Percentiles rank a stretch among this genome's conserved stretches.
These are phyloP conservation scores for Neurospora sp. DNA, from an alignment of 495 filamentous ascomycete genomes.

Conservation along the genomic window DNA sequence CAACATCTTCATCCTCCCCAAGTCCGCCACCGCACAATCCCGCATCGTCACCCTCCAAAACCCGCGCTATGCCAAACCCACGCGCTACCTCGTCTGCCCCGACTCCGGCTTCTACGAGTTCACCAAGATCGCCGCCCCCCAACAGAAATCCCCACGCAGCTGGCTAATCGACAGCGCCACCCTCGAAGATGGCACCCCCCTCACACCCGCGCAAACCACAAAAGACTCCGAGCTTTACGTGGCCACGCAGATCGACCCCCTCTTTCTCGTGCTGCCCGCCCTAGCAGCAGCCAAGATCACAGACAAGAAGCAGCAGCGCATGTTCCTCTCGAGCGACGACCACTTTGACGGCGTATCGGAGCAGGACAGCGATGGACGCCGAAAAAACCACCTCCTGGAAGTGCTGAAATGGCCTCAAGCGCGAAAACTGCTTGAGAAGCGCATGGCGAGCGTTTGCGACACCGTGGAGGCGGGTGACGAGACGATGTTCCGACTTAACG, in stretches of 20 bases:
- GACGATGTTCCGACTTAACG: constrained; percentile 65
- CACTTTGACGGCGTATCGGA: constrained; percentile 58
- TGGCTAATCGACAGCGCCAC: constrained; percentile 50
- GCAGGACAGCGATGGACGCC: constrained; percentile 17
- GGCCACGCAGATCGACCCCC: constrained; percentile 71
- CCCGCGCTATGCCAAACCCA: constrained; percentile 54
- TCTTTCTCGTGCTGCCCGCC: constrained; percentile 75
- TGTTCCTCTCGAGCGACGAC: constrained; percentile 74
- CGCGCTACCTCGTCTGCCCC: constrained; percentile 74
- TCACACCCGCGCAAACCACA: constrained; percentile 23
- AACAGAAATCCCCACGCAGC: constrained; percentile 44
- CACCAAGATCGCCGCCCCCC: constrained; percentile 60
- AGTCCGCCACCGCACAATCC: constrained; percentile 48
- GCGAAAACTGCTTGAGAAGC: constrained; percentile 23
- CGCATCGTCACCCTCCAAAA: constrained; percentile 70
- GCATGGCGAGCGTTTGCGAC: constrained; percentile 61
- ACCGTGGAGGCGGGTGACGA: constrained; percentile 72
- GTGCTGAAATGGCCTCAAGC: constrained; percentile 40
- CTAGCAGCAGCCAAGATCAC: constrained; percentile 26
- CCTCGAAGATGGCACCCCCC: constrained; percentile 12
- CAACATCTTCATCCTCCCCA: constrained; percentile 74
- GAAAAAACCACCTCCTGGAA: constrained; percentile 39
- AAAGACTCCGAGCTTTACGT: constrained; percentile 63
- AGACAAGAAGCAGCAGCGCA: constrained; percentile 42
- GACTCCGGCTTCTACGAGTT: constrained; percentile 78